A percentile compares a stretch with the other conserved stretches of the same genome.
These are phyloP conservation scores for Suillus spraguei DNA, from an alignment of 768 basidiomycete genomes.

Conservation along the genomic window DNA sequence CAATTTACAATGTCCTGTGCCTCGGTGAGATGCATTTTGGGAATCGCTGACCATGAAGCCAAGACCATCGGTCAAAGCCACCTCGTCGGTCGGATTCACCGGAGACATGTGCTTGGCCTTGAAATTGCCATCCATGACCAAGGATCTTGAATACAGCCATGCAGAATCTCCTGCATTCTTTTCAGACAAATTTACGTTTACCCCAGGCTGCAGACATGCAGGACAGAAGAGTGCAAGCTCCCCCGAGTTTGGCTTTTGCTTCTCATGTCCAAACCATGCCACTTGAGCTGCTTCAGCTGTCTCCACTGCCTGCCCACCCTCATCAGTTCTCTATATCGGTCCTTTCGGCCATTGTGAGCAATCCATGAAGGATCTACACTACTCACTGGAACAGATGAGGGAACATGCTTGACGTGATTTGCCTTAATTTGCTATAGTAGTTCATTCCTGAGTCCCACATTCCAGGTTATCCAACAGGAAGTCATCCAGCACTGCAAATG, in stretches of 20 bases:
- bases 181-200: neutral
- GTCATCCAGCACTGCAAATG: neutral
- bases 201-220: conserved; percentile 27
- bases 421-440: conserved; percentile 15
- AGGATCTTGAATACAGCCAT: neutral
- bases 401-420: neutral
- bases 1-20: no score
- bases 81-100: conserved; percentile 24
- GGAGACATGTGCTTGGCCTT: conserved; percentile 18
- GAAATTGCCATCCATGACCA: conserved; percentile 18
- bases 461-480: conserved; percentile 13
- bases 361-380: neutral
- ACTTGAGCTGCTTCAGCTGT: neutral
- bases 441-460: conserved; percentile 18
- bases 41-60: conserved; percentile 25
- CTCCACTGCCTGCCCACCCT: neutral
- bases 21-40: no score
- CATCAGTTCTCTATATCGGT: neutral
- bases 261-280: neutral
- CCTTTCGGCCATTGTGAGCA: neutral
- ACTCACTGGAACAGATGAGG: neutral
- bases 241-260: neutral
- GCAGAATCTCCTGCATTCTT: neutral
- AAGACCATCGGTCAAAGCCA: conserved; percentile 5
- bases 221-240: conserved; percentile 27